Evolutionary conservation across 2,329 filamentous ascomycete species (phyloP), one percentile per base, ranked within the genome.

Genomic region (Hypocrella siamensis): DNA sequence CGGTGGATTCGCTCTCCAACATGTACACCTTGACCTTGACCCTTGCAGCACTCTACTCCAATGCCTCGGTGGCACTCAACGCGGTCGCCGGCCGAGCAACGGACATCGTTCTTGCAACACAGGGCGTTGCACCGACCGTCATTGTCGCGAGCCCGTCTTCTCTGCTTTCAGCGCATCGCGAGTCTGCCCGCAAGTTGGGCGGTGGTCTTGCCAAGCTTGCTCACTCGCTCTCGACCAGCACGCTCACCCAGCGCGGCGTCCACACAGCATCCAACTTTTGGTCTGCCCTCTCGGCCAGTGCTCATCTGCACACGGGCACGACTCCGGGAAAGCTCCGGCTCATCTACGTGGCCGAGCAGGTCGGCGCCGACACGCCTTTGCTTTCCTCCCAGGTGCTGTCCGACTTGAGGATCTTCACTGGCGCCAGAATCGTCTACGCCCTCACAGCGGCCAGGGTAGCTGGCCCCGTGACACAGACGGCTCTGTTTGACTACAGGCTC

Each of bases 381-480:
- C 59, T 96, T 10, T 79, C 70, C 26, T 74, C 79, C 3, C 56
- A 67, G 16, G 70, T 76, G 31, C 63, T 96, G 26, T 83, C 80
- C 0, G 83, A 94, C 46, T 57, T 96, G 35, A 75, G 86, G 28
- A 68, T 92, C 32, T 82, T 85, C 52, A 82, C 80, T 2, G 72
- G 79, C 18, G 78, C 84, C 2, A 73, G 84, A 31, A 65, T 94
- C 35, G 65, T 92, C 31, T 93, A 96, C 52, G 86, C 85, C 3
- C 64, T 98, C 33, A 80, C 84, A 14, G 75, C 80, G 1, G 63
- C 83, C 17, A 71, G 73, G 38, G 81, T 96, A n/a, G 88, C 86
- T 3, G 90, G 90, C 24, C 79, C 86, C 1, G 71, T 93, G n/a
- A 64, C 79, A 1, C 88, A 96, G 57, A 93, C 82, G 6, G 76